Percentiles rank a stretch among this genome's conserved stretches.
These are phyloP conservation scores for Coprinopsis marcescibilis DNA, from an alignment of 768 basidiomycete genomes.

Conservation along the genomic window DNA sequence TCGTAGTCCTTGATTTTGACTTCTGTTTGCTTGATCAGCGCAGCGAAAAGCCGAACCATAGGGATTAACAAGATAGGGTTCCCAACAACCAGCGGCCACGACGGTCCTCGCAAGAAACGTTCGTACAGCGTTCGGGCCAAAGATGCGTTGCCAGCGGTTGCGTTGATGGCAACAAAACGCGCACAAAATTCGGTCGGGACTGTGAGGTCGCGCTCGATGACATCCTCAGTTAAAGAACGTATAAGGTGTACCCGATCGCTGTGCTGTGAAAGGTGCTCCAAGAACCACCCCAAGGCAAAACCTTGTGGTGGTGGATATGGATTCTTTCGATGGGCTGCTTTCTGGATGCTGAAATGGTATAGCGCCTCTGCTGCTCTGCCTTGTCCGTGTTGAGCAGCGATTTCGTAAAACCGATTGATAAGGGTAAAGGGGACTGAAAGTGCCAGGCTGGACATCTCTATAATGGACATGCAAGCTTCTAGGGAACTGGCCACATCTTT, in stretches of 20 bases:
- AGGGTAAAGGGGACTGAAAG: constrained; percentile 36
- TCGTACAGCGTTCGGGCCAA: constrained; percentile 55
- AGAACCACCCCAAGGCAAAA: constrained; percentile 44
- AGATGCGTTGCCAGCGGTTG: constrained; percentile 40
- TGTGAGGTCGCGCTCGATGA: constrained; percentile 32
- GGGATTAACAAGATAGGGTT: constrained; percentile 40
- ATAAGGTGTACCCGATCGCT: constrained; percentile 40
- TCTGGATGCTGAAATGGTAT: constrained; percentile 38
- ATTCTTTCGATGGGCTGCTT: constrained; percentile 23
- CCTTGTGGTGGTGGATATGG: constrained; percentile 48
- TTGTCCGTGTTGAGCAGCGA: constrained; percentile 25
- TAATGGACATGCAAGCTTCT: constrained; percentile 33
- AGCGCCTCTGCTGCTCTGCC: constrained; percentile 35
- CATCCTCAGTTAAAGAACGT: constrained; percentile 44
- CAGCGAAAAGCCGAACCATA: constrained; percentile 44
- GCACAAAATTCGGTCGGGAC: constrained; percentile 43
- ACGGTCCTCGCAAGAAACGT: constrained; percentile 39
- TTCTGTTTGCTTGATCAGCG: constrained; percentile 19
- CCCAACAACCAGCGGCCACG: constrained; percentile 35
- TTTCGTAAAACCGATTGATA: constrained; percentile 42
- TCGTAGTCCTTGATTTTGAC: constrained; percentile 10
- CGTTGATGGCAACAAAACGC: constrained; percentile 41
- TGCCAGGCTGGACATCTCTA: constrained; percentile 24
- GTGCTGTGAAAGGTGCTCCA: constrained; percentile 35
- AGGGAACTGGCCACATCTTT: constrained; percentile 27